Percentiles rank a stretch among this genome's conserved stretches.
phyloP scores from a whole-genome alignment of 805 yeast genomes.

The Dipodascus geniculatus region DNA sequence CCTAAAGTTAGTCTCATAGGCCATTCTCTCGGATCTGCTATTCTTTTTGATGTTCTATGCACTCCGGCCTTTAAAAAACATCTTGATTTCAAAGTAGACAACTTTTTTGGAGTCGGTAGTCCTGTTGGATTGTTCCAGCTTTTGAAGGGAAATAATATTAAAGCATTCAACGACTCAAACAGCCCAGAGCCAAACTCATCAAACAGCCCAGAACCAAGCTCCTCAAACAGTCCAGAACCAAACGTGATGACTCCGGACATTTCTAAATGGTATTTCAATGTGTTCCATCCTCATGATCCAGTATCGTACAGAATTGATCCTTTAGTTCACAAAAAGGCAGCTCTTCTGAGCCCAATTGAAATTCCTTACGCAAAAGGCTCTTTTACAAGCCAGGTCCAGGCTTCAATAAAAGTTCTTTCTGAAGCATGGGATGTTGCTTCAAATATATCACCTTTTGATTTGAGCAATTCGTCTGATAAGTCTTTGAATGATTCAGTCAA shows the following conservation, averaged over 20 bases:
- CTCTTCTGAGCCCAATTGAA: slow-evolving; percentile 40
- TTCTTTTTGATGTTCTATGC: slow-evolving; percentile 61
- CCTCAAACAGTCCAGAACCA: slow-evolving; percentile 10
- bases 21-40: slow-evolving; percentile 86
- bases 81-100: slow-evolving; percentile 60
- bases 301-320: slow-evolving; percentile 88
- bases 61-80: slow-evolving; percentile 30
- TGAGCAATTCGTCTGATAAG: not conserved
- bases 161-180: slow-evolving; percentile 13
- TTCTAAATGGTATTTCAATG: slow-evolving; percentile 37
- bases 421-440: slow-evolving; percentile 11
- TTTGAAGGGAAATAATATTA: slow-evolving; percentile 51
- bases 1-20: slow-evolving; percentile 80
- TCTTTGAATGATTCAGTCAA: too few relatives aligned
- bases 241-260: not conserved
- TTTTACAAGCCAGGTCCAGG: slow-evolving; percentile 30
- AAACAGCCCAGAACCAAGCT: slow-evolving; percentile 23
- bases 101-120: slow-evolving; percentile 74
- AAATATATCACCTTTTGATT: not conserved
- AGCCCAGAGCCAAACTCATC: slow-evolving; percentile 10
- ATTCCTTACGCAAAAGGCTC: slow-evolving; percentile 42
- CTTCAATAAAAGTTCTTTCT: slow-evolving; percentile 16
- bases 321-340: slow-evolving; percentile 39
- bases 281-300: slow-evolving; percentile 88
- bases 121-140: slow-evolving; percentile 83